These are phyloP conservation scores for Suhomyces xylopsoci DNA, from an alignment of 805 yeast species.

Conservation along the genomic window DNA sequence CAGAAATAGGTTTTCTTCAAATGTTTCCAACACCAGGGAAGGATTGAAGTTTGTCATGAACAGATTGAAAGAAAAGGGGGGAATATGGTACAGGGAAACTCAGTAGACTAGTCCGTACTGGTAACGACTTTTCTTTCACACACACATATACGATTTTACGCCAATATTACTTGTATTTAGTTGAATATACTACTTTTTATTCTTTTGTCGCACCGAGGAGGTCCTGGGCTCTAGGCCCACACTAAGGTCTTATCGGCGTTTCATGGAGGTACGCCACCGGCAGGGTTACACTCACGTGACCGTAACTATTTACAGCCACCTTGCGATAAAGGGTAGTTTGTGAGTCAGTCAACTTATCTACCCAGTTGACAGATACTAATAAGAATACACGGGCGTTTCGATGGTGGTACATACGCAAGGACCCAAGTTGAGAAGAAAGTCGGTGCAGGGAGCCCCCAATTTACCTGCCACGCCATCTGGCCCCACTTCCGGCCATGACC, in stretches of 20 bases:
- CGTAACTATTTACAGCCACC: background rate
- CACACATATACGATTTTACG: background rate
- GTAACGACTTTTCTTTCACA: background rate
- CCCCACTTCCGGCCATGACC: background rate
- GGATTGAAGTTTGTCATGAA: slow-evolving; percentile 82
- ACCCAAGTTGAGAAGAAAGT: background rate
- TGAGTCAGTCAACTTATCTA: background rate
- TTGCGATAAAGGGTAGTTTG: background rate
- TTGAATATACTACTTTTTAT: background rate
- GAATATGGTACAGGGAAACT: slow-evolving; percentile 5
- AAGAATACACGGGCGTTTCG: background rate
- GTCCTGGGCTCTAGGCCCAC: background rate
- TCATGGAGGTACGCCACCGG: background rate
- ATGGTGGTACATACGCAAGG: background rate
- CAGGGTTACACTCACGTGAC: background rate
- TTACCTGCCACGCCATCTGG: background rate
- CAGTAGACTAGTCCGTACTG: background rate
- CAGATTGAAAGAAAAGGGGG: slow-evolving; percentile 39
- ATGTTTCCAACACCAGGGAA: slow-evolving; percentile 59
- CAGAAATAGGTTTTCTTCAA: slow-evolving; percentile 62
- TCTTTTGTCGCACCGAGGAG: background rate
- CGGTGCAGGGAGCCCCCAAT: background rate
- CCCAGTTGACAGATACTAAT: background rate
- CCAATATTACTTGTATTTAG: background rate
- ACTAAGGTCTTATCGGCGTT: background rate